Evolutionary conservation across 2,329 filamentous ascomycete genomes (phyloP), one percentile per base, ranked within the genome.

Genomic region (Trichoderma citrinoviride): DNA sequence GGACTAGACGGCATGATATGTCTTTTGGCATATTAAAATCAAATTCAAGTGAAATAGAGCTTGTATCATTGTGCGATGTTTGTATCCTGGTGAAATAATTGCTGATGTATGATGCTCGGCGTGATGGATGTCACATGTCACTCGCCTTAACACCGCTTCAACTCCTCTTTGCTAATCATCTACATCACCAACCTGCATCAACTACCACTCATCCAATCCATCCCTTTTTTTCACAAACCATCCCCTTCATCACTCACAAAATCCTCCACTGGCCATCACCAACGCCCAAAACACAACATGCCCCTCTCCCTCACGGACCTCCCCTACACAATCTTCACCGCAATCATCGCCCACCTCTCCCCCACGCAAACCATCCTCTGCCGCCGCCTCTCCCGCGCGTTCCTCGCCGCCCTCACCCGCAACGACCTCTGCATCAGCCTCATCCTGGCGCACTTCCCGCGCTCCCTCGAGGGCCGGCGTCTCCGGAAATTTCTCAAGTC

Each of bases 261-360:
- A n/a, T n/a, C n/a, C n/a, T 44, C 27, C 2, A 6, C 21, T 27
- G 1, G 19, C 40, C 10, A 43, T 40, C 25, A 4, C 10, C 21
- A 61, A 43, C n/a, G n/a, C n/a, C n/a, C n/a, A 43, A 15, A 55
- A 25, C 5, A 27, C 47, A 43, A 12, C 25, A 55, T 61, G 41
- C 41, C 33, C 29, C 76, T 74, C 73, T 74, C 78, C 66, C 74
- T 83, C 33, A 76, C 75, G 10, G 74, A 79, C 17, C 76, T 89
- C 44, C 85, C 86, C n/a, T 79, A 81, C 69, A 84, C 87, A 60
- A 72, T 89, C 53, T 87, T 89, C 69, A 77, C 86, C 65, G 77
- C 86, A 55, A 75, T 89, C 61, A 66, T 84, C 41, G 75, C 70
- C 2, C 72, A 82, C 68, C 77, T 89, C 17, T 73, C 80, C 0